phyloP scores from a whole-genome alignment of 441 rosid genomes.

The Brassica balearica region DNA sequence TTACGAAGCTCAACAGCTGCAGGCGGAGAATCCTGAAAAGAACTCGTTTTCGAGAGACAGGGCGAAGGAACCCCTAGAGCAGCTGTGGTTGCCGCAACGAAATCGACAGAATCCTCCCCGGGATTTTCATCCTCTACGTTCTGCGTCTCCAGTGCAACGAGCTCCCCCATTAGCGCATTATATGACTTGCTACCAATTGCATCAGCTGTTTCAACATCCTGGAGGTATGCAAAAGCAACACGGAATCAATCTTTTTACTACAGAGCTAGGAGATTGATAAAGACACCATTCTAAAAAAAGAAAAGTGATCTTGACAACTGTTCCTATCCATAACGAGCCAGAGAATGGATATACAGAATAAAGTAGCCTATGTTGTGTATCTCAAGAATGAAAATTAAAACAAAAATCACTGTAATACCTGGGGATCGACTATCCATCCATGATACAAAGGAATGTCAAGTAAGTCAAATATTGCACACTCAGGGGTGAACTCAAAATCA shows the following conservation, averaged over 20 bases:
- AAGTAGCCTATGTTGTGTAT: constrained; percentile 23
- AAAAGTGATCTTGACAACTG: constrained; percentile 10
- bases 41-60: constrained; percentile 72
- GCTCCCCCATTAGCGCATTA: constrained; percentile 86
- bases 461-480: constrained; percentile 96
- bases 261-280: not conserved
- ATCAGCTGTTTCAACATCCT: constrained; percentile 84
- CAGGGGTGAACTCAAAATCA: constrained; percentile 97
- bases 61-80: constrained; percentile 97
- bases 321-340: constrained; percentile 34
- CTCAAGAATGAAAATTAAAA: not conserved
- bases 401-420: constrained; percentile 51
- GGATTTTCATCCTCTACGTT: constrained; percentile 52
- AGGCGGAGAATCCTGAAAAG: constrained; percentile 73
- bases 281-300: constrained; percentile 8
- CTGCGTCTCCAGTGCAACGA: constrained; percentile 83
- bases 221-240: constrained; percentile 29
- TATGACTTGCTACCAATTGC: constrained; percentile 92
- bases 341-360: not conserved
- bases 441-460: constrained; percentile 94
- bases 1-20: constrained; percentile 54
- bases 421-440: constrained; percentile 99
- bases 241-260: constrained; percentile 26
- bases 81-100: constrained; percentile 96
- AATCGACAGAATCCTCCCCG: constrained; percentile 84